A percentile compares a stretch with the other conserved stretches of the same genome.
These are phyloP conservation scores for Picochlorum sp. DNA, from an alignment of 139 green algal species.

Conservation along the genomic window DNA sequence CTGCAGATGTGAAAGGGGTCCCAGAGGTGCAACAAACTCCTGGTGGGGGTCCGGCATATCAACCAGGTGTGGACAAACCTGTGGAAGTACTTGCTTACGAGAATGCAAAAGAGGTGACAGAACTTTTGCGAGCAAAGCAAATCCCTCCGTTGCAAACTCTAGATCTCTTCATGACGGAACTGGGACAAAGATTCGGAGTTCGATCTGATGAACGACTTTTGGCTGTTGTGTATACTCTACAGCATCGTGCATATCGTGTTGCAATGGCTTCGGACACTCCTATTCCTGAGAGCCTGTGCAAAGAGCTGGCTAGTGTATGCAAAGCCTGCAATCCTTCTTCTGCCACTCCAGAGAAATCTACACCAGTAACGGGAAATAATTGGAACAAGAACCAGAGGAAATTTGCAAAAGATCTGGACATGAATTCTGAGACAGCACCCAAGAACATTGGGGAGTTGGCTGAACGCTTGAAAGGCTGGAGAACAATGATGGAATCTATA, in stretches of 20 bases:
- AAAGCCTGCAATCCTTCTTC: conserved; percentile 50
- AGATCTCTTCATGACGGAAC: conserved; percentile 44
- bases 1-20: conserved; percentile 15
- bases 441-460: conserved; percentile 75
- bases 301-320: conserved; percentile 79
- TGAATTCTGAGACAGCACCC: conserved; percentile 61
- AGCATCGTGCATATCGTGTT: conserved; percentile 86
- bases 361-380: not conserved
- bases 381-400: conserved; percentile 57
- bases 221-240: conserved; percentile 84
- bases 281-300: conserved; percentile 66
- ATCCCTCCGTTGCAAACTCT: conserved; percentile 16
- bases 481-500: conserved; percentile 52
- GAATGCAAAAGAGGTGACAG: conserved; percentile 59
- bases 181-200: conserved; percentile 57
- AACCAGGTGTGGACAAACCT: conserved; percentile 37
- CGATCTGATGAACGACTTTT: conserved; percentile 88
- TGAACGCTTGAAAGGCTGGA: conserved; percentile 78
- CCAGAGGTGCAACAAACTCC: conserved; percentile 3
- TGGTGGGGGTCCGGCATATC: conserved; percentile 2
- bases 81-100: conserved; percentile 38
- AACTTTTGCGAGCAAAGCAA: conserved; percentile 43
- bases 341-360: not conserved
- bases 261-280: conserved; percentile 39
- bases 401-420: conserved; percentile 87